Percentiles rank a stretch among this genome's conserved stretches.
These are phyloP conservation scores for Nitzschia sp. DNA, from an alignment of 108 stramenopile species.

Conservation along the genomic window DNA sequence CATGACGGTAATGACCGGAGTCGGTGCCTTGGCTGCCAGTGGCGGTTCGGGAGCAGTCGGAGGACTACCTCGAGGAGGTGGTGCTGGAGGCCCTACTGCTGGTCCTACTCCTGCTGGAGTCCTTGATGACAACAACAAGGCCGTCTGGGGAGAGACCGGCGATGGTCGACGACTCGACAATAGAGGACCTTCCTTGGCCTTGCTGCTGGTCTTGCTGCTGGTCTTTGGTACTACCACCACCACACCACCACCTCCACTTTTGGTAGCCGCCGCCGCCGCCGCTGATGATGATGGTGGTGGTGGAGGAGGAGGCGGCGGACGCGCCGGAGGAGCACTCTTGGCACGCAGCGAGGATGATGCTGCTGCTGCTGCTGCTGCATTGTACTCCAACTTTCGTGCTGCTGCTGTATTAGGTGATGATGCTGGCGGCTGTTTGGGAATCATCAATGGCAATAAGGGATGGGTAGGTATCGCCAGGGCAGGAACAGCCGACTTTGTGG, in stretches of 20 bases:
- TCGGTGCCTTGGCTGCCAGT: not conserved
- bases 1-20: too few species aligned
- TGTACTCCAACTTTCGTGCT: slow-evolving; percentile 25
- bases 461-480: slow-evolving; percentile 13
- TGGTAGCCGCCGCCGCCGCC: too few species aligned
- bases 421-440: slow-evolving; percentile 3
- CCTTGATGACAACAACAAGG: too few species aligned
- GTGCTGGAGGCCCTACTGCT: slow-evolving; percentile 4
- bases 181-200: too few species aligned
- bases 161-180: too few species aligned
- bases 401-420: slow-evolving; percentile 3
- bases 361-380: slow-evolving; percentile 7
- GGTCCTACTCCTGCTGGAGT: not conserved
- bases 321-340: slow-evolving; percentile 29
- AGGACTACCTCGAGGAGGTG: not conserved
- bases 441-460: not conserved
- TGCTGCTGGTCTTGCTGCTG: too few species aligned
- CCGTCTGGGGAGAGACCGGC: too few species aligned
- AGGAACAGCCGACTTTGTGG: slow-evolving; percentile 6
- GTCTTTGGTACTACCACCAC: too few species aligned
- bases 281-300: not conserved
- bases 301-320: slow-evolving; percentile 30
- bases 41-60: not conserved
- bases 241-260: too few species aligned
- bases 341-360: slow-evolving; percentile 7